Evolutionary conservation across 2,329 filamentous ascomycete species (phyloP), one percentile per base, ranked within the genome.

Genomic region (Decorospora gaudefroyi): DNA sequence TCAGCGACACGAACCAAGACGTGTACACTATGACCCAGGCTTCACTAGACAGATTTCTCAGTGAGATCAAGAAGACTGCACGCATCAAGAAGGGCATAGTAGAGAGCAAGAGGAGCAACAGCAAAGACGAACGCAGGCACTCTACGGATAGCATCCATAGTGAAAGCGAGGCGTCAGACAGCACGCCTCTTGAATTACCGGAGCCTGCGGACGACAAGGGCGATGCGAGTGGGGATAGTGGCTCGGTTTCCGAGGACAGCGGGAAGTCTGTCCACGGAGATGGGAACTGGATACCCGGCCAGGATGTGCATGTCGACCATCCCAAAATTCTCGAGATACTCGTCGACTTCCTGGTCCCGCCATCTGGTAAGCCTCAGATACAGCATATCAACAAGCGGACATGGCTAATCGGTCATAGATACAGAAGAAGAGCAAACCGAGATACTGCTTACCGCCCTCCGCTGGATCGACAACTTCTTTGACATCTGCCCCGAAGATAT

Each of bases 401-500:
- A n/a, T n/a, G n/a, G 15, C 49, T 69, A 51, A 61, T 41, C 41
- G 7, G 61, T 40, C 56, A n/a, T 10, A 61, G 59, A 61, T 23
- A 26, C 66, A 85, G 91, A 96, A 67, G 90, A 97, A 28, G 65
- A 67, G 39, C 62, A 65, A 29, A 65, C 64, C 67, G 89, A 96
- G 62, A 91, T 95, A 53, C 81, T 96, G 30, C 78, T 96, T 26
- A 95, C 95, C 39, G 90, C 91, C 3, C 77, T 99, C 18, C 83
- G 90, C 51, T 99, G 93, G 93, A 90, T 99, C 53, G 90, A 96
- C 55, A 88, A 87, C 47, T 96, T 99, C 67, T 87, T 99, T 57
- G 91, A 97, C 53, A 97, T 99, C 31, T 96, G 91, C 59, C 92
- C 93, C 0, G 93, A 96, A 66, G 93, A 99, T 63, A 95, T 99